Evolutionary conservation across 2,329 filamentous ascomycete species (phyloP).

Genomic region (Epichloe uncinata): DNA sequence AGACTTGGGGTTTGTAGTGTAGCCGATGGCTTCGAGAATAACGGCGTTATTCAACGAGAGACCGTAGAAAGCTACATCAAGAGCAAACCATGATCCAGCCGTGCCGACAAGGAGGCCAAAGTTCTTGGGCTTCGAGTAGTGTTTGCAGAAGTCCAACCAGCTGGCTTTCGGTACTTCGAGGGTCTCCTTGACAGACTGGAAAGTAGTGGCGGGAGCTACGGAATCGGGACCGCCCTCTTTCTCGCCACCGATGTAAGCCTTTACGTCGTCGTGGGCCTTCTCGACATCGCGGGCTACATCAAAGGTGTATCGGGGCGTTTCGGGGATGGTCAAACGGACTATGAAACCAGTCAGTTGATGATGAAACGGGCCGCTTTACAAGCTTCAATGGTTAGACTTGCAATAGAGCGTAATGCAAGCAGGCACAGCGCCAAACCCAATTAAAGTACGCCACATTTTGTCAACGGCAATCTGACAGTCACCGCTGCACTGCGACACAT

Average conservation of each 20-base stretch:
- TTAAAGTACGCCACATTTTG: conserved; percentile 76
- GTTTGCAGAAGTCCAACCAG: conserved; percentile 54
- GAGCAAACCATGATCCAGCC: conserved; percentile 73
- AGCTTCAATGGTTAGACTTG: conserved; percentile 10
- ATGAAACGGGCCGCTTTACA: background rate
- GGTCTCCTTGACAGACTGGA: conserved; percentile 37
- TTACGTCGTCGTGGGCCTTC: conserved; percentile 58
- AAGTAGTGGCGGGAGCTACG: conserved; percentile 45
- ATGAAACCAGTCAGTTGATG: background rate
- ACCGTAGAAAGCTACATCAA: conserved; percentile 49
- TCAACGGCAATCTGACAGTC: conserved; percentile 41
- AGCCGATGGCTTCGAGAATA: conserved; percentile 60
- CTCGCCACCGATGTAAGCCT: conserved; percentile 59
- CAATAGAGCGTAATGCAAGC: conserved; percentile 72
- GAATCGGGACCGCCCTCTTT: conserved; percentile 52
- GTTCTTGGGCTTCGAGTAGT: conserved; percentile 61
- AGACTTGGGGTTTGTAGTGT: conserved; percentile 29
- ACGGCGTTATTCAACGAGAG: conserved; percentile 64
- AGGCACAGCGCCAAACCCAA: conserved; percentile 70
- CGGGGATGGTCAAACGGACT: conserved; percentile 65
- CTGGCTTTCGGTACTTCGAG: conserved; percentile 57
- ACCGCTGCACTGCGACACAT: conserved; percentile 38
- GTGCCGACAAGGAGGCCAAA: conserved; percentile 63
- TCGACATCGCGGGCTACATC: conserved; percentile 64
- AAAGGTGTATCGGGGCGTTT: conserved; percentile 80